These are phyloP conservation scores for Paramyrothecium roridum DNA, from an alignment of 2,329 filamentous ascomycete species.

Conservation along the genomic window DNA sequence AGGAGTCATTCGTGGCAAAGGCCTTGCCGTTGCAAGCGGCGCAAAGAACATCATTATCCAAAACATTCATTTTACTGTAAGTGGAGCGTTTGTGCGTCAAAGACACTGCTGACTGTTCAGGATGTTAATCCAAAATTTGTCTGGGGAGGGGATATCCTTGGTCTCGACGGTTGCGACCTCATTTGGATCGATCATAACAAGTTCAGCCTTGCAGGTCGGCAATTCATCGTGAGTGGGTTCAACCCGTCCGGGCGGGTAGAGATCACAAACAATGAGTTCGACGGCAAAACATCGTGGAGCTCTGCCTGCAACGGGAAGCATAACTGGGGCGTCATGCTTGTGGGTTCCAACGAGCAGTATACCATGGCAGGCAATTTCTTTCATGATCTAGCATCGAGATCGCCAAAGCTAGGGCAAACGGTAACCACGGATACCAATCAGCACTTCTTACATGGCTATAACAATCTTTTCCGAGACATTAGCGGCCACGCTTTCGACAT, in stretches of 20 bases:
- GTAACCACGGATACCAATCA: background rate
- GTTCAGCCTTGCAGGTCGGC: background rate
- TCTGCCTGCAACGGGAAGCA: background rate
- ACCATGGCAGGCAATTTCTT: background rate
- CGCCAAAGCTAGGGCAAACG: background rate
- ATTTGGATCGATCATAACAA: conserved; percentile 15
- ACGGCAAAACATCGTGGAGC: background rate
- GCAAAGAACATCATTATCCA: conserved; percentile 31
- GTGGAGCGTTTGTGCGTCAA: too few relatives aligned
- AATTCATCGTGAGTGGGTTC: background rate
- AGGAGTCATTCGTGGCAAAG: conserved; percentile 37
- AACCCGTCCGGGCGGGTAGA: background rate
- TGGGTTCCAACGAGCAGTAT: background rate
- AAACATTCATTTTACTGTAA: conserved; percentile 10
- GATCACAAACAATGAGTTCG: background rate
- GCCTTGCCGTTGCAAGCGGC: conserved; percentile 26
- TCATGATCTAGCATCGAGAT: background rate
- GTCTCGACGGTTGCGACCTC: conserved; percentile 7
- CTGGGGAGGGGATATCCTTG: conserved; percentile 13
- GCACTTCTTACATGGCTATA: background rate
- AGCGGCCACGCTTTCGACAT: background rate
- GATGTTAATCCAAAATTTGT: conserved; percentile 13
- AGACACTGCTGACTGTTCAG: too few relatives aligned
- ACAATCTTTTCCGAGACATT: background rate
- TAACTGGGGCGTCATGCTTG: background rate